Conservation (phyloP, 352 stramenopile species). For the Phytophthora palmivora region DNA sequence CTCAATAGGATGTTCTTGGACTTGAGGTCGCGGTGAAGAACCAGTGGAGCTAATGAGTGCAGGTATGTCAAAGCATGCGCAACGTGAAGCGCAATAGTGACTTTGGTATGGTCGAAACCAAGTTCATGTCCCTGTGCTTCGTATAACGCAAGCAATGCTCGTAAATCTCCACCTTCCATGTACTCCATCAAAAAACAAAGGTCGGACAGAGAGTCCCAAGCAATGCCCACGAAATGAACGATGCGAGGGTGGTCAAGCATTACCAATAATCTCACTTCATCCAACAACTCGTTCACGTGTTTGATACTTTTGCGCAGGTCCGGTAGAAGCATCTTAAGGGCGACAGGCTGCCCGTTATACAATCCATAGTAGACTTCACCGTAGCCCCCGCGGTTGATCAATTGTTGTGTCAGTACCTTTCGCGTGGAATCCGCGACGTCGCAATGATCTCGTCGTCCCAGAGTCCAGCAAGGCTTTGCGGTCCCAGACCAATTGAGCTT, state of each 20-base stretch:
- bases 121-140: conserved; percentile 4
- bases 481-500: conserved; percentile 3
- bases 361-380: conserved; percentile 37
- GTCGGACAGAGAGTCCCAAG: conserved; percentile 56
- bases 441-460: conserved; percentile 38
- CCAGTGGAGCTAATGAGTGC: conserved; percentile 31
- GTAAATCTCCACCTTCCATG: conserved; percentile 67
- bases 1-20: conserved; percentile 48
- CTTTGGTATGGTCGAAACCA: conserved; percentile 46
- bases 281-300: conserved; percentile 33
- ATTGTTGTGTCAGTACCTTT: conserved; percentile 26
- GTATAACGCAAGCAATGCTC: conserved; percentile 44
- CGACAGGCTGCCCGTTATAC: conserved; percentile 21
- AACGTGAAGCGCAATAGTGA: conserved; percentile 50
- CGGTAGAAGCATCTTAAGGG: conserved; percentile 33
- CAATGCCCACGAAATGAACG: conserved; percentile 60
- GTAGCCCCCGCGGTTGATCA: conserved; percentile 35
- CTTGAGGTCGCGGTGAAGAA: conserved; percentile 56
- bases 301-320: conserved; percentile 26
- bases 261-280: conserved; percentile 60
- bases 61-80: conserved; percentile 50
- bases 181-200: conserved; percentile 59
- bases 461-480: conserved; percentile 8
- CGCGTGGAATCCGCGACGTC: conserved; percentile 33
- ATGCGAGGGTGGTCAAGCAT: conserved; percentile 57